Conservation (phyloP, 371 early-diverging fungal genomes). For the Lichtheimia corymbifera region DNA sequence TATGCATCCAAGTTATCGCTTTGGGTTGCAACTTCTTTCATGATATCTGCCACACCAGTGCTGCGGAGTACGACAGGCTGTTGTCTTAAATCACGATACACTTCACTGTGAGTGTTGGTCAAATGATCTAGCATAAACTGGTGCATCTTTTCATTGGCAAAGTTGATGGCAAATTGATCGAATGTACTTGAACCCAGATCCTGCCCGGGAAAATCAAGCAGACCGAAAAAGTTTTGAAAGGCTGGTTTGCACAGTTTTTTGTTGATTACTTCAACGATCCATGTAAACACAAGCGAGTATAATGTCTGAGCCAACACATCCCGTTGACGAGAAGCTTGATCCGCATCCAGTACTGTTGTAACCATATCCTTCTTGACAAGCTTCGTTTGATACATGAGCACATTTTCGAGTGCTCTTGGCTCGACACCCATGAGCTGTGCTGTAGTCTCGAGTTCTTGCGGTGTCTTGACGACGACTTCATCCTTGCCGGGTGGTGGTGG, state of each 20-base stretch:
- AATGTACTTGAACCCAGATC: constrained; percentile 33
- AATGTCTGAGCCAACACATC: constrained; percentile 74
- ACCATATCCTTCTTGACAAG: constrained; percentile 78
- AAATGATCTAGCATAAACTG: constrained; percentile 61
- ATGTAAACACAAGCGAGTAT: constrained; percentile 79
- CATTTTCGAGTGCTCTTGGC: constrained; percentile 70
- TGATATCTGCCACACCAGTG: neutral
- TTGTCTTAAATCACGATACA: constrained; percentile 27
- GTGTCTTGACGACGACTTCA: constrained; percentile 68
- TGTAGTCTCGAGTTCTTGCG: constrained; percentile 65
- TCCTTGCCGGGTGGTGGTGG: constrained; percentile 38
- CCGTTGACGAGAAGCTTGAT: constrained; percentile 70
- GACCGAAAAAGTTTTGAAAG: constrained; percentile 62
- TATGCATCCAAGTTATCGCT: constrained; percentile 19
- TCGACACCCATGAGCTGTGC: constrained; percentile 85
- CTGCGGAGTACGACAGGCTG: neutral
- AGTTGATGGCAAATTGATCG: constrained; percentile 74
- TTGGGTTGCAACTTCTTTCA: neutral
- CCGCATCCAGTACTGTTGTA: constrained; percentile 77
- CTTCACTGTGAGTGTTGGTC: constrained; percentile 49
- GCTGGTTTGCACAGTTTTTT: constrained; percentile 62
- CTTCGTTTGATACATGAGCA: constrained; percentile 80
- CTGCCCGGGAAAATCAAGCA: constrained; percentile 61
- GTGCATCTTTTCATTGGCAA: constrained; percentile 80
- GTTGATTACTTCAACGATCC: constrained; percentile 89